Percentiles rank a stretch among this genome's conserved stretches.
These are phyloP conservation scores for Eutrema heterophyllum DNA, from an alignment of 345 rosid species.

Conservation along the genomic window DNA sequence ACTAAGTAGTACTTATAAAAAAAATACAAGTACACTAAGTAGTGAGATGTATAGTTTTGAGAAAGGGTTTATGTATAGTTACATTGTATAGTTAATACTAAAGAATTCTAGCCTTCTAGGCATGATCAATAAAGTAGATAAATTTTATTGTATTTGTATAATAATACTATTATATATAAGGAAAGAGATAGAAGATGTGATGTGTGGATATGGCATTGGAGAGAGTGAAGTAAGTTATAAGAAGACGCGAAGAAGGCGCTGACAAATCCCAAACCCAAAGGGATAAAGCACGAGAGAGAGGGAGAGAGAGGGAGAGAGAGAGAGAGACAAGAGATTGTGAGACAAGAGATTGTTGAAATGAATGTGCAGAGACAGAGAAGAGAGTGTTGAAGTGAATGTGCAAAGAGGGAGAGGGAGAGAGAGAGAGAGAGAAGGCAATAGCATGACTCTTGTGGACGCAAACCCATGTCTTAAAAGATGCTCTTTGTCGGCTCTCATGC, in stretches of 20 bases:
- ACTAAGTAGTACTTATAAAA: background rate
- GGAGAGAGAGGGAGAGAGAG: too few species aligned
- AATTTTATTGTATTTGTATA: background rate
- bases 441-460: conserved; percentile 40
- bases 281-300: conserved; percentile 33
- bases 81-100: background rate
- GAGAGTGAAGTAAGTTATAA: conserved; percentile 22
- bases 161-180: background rate
- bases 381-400: conserved; percentile 32
- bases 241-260: conserved; percentile 68
- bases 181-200: background rate
- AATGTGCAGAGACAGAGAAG: conserved; percentile 25
- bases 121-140: conserved; percentile 1
- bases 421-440: conserved; percentile 7
- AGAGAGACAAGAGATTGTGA: conserved; percentile 22
- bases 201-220: conserved; percentile 23
- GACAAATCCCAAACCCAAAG: conserved; percentile 48
- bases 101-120: background rate
- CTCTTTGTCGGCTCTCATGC: conserved; percentile 52
- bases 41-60: background rate
- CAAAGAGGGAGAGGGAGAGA: conserved; percentile 1
- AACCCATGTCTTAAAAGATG: conserved; percentile 58
- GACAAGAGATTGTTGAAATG: conserved; percentile 26
- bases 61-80: background rate
- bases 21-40: background rate